phyloP scores from a whole-genome alignment of 2,329 filamentous ascomycete species.

The Hysterium pulicare region DNA sequence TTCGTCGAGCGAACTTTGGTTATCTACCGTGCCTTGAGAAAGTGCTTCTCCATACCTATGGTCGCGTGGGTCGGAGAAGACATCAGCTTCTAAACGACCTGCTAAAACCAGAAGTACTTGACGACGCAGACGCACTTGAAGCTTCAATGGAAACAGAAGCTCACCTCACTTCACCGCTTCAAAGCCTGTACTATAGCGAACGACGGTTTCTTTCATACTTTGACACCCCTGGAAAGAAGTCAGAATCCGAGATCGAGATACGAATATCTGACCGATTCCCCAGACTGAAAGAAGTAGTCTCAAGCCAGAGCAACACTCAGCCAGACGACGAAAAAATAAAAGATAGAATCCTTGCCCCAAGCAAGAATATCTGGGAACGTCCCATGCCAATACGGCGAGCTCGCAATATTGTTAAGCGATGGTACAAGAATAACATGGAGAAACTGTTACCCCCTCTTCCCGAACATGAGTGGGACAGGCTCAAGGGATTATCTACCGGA shows the following conservation, averaged over 20 bases:
- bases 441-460: conserved; percentile 46
- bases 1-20: conserved; percentile 56
- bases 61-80: conserved; percentile 53
- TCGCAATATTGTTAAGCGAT: conserved; percentile 41
- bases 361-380: conserved; percentile 44
- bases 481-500: conserved; percentile 40
- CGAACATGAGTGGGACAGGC: conserved; percentile 40
- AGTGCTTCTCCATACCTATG: conserved; percentile 55
- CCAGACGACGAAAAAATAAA: conserved; percentile 18
- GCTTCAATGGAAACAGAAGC: conserved; percentile 4
- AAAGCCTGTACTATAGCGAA: conserved; percentile 35
- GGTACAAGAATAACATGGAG: conserved; percentile 44
- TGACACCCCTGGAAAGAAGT: conserved; percentile 20
- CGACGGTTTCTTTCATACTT: conserved; percentile 28
- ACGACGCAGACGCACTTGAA: conserved; percentile 5
- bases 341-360: conserved; percentile 34
- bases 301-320: conserved; percentile 19
- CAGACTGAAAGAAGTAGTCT: conserved; percentile 26
- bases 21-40: conserved; percentile 50
- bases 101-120: conserved; percentile 20
- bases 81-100: conserved; percentile 40
- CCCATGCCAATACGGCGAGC: conserved; percentile 46
- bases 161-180: conserved; percentile 20
- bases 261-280: conserved; percentile 29
- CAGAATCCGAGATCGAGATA: conserved; percentile 15